Evolutionary conservation across 2,329 filamentous ascomycete genomes (phyloP), one percentile per base, ranked within the genome.

Genomic region (Aspergillus transmontanensis): DNA sequence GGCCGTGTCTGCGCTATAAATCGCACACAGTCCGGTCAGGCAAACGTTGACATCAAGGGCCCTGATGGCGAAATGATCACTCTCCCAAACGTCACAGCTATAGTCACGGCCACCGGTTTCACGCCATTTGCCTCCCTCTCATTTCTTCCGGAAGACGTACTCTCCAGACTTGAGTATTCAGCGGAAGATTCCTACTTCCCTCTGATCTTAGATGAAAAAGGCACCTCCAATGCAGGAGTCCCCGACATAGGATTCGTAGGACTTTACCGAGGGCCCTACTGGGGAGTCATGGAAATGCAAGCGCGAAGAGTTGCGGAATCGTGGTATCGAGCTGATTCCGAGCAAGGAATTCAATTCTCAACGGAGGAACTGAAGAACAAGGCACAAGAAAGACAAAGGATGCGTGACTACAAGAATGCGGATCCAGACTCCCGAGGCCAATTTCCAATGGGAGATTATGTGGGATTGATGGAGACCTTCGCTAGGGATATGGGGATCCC

Each of bases 231-330:
- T 62, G 83, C 85, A 0, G 78, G 82, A 0, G 76, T 93, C 0
- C 85, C 89, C 0, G 85, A 85, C 6, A 78, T 95, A 0, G 91
- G 90, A 0, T 94, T 95, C 70, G 89, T 95, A 1, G 92, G 92
- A 0, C 93, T 93, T 76, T 96, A 96, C 72, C 86, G 92, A 64
- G 90, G 90, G 0, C 91, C 92, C 0, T 95, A 92, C 74, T 96
- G 92, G 92, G 90, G 90, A 1, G 88, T 93, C 0, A 93, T 94
- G 84, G 92, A 95, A 75, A 91, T 93, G 89, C 92, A 96, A 77
- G 89, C 92, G 3, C 85, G 90, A 1, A 84, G 91, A 65, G 79
- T 94, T 6, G 83, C 88, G 0, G 76, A 84, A 14, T 74, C 87
- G 12, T 94, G 91, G 90, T 76, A 71, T 7, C 55, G 19, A n/a